phyloP scores from a whole-genome alignment of 2,329 filamentous ascomycete genomes.

The Aspergillus hiratsukae region DNA sequence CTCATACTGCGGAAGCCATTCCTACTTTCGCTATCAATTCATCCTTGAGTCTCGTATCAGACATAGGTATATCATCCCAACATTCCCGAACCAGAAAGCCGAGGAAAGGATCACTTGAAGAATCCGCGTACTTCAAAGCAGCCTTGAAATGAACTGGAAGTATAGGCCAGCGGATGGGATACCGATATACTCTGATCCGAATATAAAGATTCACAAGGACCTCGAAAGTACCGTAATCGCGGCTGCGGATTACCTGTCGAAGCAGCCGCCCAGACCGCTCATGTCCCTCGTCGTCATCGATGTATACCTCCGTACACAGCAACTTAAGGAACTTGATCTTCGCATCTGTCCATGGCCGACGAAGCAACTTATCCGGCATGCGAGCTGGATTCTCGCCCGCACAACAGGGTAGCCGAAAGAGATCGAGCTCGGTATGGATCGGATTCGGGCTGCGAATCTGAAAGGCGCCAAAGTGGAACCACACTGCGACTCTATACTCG shows the following conservation, averaged over 20 bases:
- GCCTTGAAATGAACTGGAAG: constrained; percentile 27
- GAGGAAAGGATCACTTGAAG: constrained; percentile 32
- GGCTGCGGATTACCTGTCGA: constrained; percentile 31
- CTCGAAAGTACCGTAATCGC: constrained; percentile 30
- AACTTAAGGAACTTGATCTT: constrained; percentile 38
- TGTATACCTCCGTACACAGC: constrained; percentile 32
- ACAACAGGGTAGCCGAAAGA: constrained; percentile 34
- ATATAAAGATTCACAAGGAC: constrained; percentile 28
- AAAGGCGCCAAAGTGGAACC: constrained; percentile 36
- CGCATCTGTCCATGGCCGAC: constrained; percentile 34
- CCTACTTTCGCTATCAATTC: constrained; percentile 20
- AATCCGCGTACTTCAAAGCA: constrained; percentile 25
- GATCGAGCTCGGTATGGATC: constrained; percentile 27
- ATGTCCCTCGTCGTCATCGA: constrained; percentile 30
- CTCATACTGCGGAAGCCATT: neutral
- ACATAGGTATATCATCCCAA: constrained; percentile 27
- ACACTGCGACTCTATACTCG: constrained; percentile 31
- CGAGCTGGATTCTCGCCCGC: constrained; percentile 21
- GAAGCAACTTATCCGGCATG: constrained; percentile 38
- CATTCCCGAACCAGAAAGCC: constrained; percentile 26
- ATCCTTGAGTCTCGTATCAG: constrained; percentile 18
- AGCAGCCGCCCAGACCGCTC: constrained; percentile 30
- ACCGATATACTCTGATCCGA: constrained; percentile 27
- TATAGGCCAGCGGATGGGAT: constrained; percentile 31
- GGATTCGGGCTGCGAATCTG: constrained; percentile 27